Base-by-base conservation (phyloP, 2,329 filamentous ascomycete genomes). In the Cordyceps cateniannulata region DNA sequence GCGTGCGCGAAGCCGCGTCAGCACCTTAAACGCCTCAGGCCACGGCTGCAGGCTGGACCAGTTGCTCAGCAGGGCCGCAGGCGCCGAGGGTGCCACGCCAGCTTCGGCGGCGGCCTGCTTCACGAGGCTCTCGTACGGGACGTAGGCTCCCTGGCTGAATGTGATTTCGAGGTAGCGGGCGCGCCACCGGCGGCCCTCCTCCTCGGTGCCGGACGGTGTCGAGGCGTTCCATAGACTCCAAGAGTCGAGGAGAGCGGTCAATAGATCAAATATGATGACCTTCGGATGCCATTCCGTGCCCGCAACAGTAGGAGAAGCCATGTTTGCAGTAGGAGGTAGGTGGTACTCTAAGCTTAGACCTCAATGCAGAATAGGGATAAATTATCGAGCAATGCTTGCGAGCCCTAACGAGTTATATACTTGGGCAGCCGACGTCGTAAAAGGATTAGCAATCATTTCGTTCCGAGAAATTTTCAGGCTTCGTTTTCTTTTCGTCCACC, bases 241-340 rank as follows among this genome's bases (percentile, higher is more conserved):
- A 3, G 73, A 75, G 65, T 77, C 69, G 7, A 75, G 63, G 0
- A 77, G 71, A 16, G 67, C 74, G 1, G 75, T 77, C 25, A 77
- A 70, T 29, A 77, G 73, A 61, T 77, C 74, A 35, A 77, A 76
- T 32, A 76, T 63, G 1, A 77, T 67, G 51, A 68, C 75, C 65
- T 70, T 69, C 1, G 72, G 71, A 5, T 62, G 65, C 71, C 70
- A 72, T 5, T 42, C 27, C 1, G 52, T 22, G 48, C 22, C n/a
- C n/a, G n/a, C n/a, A n/a, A n/a, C 22, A 48, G 29, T 8, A 16
- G 16, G 1, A 45, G 47, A 27, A 18, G 45, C 20, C 51, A 50
- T 51, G 3, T 2, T 25, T 29, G 32, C n/a, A n/a, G 32, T 12
- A 9, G 32, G 10, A 12, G 10, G 32, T 35, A 35, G n/a, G n/a